Conservation (phyloP, 2,329 filamentous ascomycete genomes). For the Mollisia scopiformis region DNA sequence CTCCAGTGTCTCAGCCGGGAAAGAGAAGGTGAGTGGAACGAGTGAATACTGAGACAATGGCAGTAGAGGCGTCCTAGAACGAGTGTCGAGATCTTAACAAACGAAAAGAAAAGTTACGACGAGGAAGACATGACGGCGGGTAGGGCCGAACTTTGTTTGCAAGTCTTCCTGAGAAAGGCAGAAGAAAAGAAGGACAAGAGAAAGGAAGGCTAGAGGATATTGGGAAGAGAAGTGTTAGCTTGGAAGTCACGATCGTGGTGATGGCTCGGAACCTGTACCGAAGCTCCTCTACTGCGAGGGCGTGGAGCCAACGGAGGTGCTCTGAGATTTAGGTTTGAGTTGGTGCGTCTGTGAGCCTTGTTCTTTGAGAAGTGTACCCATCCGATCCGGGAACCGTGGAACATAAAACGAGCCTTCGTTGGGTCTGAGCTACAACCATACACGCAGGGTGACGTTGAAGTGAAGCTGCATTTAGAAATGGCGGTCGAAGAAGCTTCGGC, state of each 20-base stretch:
- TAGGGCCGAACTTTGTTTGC: not conserved
- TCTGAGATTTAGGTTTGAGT: not conserved
- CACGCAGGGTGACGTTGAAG: not conserved
- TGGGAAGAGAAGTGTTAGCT: not conserved
- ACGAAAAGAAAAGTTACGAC: slow-evolving; percentile 1
- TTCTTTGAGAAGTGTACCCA: not conserved
- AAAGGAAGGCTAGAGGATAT: not conserved
- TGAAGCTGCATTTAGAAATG: not conserved
- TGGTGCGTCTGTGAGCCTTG: not conserved
- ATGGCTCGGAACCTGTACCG: not conserved
- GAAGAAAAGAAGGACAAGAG: not conserved
- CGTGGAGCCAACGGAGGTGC: not conserved
- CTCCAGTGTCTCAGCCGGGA: slow-evolving; percentile 10
- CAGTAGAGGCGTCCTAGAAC: slow-evolving; percentile 1
- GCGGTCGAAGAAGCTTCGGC: not conserved
- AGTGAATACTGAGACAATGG: not conserved
- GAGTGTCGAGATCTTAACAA: slow-evolving; percentile 2
- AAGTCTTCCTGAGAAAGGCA: not conserved
- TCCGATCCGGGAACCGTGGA: not conserved
- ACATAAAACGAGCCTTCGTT: not conserved
- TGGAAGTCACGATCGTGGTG: not conserved
- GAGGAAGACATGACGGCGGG: not conserved
- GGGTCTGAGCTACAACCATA: not conserved
- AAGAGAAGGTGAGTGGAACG: slow-evolving; percentile 3
- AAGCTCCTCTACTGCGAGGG: not conserved